A percentile compares a stretch with the other conserved stretches of the same genome.
phyloP scores from a whole-genome alignment of 2,329 filamentous ascomycete species.

The Basipetospora sp. region DNA sequence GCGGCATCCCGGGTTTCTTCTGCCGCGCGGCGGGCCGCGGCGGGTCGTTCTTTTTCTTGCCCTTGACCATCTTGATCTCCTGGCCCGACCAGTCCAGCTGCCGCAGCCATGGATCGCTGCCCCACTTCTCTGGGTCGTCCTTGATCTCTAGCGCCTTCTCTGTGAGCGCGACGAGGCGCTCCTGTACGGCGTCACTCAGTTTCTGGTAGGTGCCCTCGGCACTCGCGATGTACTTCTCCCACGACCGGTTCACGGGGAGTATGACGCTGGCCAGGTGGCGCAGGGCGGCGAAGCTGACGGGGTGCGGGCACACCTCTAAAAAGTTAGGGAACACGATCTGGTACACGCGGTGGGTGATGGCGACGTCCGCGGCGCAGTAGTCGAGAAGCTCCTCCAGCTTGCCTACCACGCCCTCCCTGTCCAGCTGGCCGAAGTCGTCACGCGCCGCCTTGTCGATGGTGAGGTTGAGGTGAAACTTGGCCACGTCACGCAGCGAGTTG shows the following conservation, averaged over 20 bases:
- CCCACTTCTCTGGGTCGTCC: slow-evolving; percentile 51
- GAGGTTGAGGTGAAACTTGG: slow-evolving; percentile 86
- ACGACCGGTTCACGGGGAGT: slow-evolving; percentile 72
- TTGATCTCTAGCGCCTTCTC: slow-evolving; percentile 66
- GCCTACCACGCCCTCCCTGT: slow-evolving; percentile 52
- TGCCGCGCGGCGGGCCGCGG: slow-evolving; percentile 66
- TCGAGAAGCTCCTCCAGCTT: slow-evolving; percentile 73
- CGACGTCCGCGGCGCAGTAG: slow-evolving; percentile 90
- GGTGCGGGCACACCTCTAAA: slow-evolving; percentile 79
- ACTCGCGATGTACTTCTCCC: slow-evolving; percentile 71
- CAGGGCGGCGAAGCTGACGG: slow-evolving; percentile 88
- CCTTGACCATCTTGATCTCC: slow-evolving; percentile 79
- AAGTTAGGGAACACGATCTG: slow-evolving; percentile 86
- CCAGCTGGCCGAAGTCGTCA: slow-evolving; percentile 72
- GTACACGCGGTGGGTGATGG: slow-evolving; percentile 86
- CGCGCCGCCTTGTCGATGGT: slow-evolving; percentile 79
- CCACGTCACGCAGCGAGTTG: slow-evolving; percentile 88
- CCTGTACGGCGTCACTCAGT: slow-evolving; percentile 62
- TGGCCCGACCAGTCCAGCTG: slow-evolving; percentile 95
- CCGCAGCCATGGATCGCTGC: slow-evolving; percentile 73
- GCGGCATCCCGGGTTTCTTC: slow-evolving; percentile 86
- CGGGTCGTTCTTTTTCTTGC: slow-evolving; percentile 71
- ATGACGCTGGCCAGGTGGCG: slow-evolving; percentile 89
- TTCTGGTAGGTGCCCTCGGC: slow-evolving; percentile 73
- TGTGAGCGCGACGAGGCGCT: slow-evolving; percentile 57